Evolutionary conservation across 352 stramenopile species (phyloP).

Genomic region (Phytophthora pseudosyringae): DNA sequence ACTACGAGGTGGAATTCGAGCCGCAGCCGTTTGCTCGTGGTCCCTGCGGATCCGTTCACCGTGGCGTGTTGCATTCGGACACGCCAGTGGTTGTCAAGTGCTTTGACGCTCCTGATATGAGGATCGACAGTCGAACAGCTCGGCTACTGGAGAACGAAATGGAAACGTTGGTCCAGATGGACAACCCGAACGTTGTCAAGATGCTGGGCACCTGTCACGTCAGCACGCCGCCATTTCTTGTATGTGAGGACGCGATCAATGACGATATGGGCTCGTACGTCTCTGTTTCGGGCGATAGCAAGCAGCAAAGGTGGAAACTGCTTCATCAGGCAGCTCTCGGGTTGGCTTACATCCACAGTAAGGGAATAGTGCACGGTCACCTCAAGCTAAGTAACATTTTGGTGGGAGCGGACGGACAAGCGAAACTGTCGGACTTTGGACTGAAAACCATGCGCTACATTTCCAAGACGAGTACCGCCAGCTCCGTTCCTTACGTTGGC

Average conservation of each 20-base stretch:
- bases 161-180: slow-evolving; percentile 27
- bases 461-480: background rate
- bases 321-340: slow-evolving; percentile 45
- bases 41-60: slow-evolving; percentile 27
- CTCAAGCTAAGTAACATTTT: slow-evolving; percentile 36
- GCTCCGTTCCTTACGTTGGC: slow-evolving; percentile 1
- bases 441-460: background rate
- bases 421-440: slow-evolving; percentile 9
- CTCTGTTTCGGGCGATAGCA: slow-evolving; percentile 1
- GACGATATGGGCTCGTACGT: slow-evolving; percentile 32
- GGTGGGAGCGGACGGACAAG: slow-evolving; percentile 13
- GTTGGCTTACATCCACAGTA: slow-evolving; percentile 39
- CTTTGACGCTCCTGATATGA: slow-evolving; percentile 18
- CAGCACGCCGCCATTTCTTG: slow-evolving; percentile 27
- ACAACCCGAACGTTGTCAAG: slow-evolving; percentile 39
- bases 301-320: slow-evolving; percentile 18
- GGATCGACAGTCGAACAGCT: background rate
- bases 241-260: slow-evolving; percentile 32
- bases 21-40: slow-evolving; percentile 2
- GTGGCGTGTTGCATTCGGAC: slow-evolving; percentile 7
- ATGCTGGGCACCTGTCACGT: slow-evolving; percentile 44
- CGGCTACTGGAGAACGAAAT: slow-evolving; percentile 26
- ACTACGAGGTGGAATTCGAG: slow-evolving; percentile 1
- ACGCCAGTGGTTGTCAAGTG: slow-evolving; percentile 40
- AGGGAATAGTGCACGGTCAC: slow-evolving; percentile 20